Base-by-base conservation (phyloP, 768 basidiomycete species). In the Mycena albidolilacea region DNA sequence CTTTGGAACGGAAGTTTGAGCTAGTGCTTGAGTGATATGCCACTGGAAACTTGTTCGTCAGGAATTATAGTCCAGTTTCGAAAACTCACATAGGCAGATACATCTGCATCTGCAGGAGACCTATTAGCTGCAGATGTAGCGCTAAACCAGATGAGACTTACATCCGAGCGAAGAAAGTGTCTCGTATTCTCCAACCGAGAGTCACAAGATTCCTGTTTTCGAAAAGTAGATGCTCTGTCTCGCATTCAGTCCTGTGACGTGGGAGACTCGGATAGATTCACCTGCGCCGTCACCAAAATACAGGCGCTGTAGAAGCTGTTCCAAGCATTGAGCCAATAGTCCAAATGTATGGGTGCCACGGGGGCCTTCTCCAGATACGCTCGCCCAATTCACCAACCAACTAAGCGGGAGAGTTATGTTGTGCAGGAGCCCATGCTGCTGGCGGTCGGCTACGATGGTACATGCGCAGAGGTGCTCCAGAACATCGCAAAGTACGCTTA, bases 321-420 rank as follows among this genome's bases (percentile, higher is more conserved):
- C 71, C 41, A 86, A 69, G 8, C 23, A 68, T 8, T 60, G 35
- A 38, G 80, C 71, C 2, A 82, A 70, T 1, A 65, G 30, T 14
- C 61, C 64, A 23, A 73, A 74, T 0, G 62, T 58, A 59, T 74
- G 62, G 75, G 39, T 19, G 50, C 70, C 50, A n/a, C 8, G n/a
- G 48, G 70, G 43, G 5, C 74, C 71, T 65, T 64, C 63, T 50
- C 69, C 41, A 3, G 15, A 52, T 35, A 64, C 77, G 71, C 70
- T 65, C 79, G 64, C 77, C 74, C 74, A 75, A 19, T 72, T 69
- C 17, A 81, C 43, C 21, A 90, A 76, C 90, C 90, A 92, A 64
- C 84, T 87, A 2, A 85, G 85, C 0, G 91, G 91, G 43, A 92
- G 82, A 6, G 86, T 85, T 37, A 90, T 74, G 17, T 83, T 81